Conservation (phyloP, 176 grass and related monocot species). For the Leersia perrieri region DNA sequence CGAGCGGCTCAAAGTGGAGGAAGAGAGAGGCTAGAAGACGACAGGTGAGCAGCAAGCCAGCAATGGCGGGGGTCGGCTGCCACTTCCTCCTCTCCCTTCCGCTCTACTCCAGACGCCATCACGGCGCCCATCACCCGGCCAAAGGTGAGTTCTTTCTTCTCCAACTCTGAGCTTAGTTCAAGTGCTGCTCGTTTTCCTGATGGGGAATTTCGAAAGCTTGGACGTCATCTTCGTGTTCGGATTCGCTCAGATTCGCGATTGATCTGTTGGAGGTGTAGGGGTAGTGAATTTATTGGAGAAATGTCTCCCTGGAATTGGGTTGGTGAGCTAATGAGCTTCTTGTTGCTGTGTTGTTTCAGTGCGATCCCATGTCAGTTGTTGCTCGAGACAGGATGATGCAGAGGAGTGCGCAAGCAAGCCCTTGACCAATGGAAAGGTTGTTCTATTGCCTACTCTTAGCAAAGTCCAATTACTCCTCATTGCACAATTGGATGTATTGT, state of each 20-base stretch:
- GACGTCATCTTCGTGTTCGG: background rate
- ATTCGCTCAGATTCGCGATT: background rate
- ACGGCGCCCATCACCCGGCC: background rate
- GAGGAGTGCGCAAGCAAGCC: background rate
- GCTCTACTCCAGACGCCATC: background rate
- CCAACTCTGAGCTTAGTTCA: background rate
- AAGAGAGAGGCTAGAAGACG: background rate
- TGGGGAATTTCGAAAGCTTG: background rate
- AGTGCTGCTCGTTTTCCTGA: background rate
- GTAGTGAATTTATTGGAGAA: background rate
- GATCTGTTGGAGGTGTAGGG: background rate
- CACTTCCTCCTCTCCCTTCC: conserved; percentile 25
- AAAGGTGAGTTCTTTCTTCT: background rate
- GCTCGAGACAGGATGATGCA: background rate
- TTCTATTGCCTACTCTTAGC: background rate
- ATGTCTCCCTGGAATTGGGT: background rate
- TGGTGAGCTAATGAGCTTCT: background rate
- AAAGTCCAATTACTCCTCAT: background rate
- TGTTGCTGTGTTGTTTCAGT: conserved; percentile 10
- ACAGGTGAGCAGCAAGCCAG: background rate
- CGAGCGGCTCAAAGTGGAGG: background rate
- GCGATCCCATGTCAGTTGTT: conserved; percentile 19
- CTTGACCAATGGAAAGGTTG: background rate
- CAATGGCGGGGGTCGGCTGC: conserved; percentile 37
- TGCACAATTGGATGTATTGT: background rate